These are phyloP conservation scores for Clarireedia paspali DNA, from an alignment of 2,329 filamentous ascomycete genomes.

Conservation along the genomic window DNA sequence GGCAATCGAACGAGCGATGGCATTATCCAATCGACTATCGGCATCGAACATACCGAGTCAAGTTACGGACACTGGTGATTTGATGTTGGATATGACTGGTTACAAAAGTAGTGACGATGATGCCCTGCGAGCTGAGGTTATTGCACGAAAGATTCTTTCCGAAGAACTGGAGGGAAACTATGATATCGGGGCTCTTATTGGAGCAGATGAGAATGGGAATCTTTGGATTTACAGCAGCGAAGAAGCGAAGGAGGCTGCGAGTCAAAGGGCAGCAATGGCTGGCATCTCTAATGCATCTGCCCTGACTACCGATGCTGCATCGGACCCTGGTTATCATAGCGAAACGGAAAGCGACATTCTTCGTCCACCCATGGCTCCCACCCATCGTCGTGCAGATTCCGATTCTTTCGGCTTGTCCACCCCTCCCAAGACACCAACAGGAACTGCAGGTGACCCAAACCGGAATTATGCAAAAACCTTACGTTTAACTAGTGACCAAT, in stretches of 20 bases:
- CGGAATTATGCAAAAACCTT: constrained; percentile 95
- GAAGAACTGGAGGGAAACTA: constrained; percentile 93
- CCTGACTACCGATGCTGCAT: constrained; percentile 57
- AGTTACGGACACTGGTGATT: constrained; percentile 85
- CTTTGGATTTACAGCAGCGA: constrained; percentile 99
- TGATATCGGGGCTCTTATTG: constrained; percentile 91
- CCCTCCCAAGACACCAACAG: constrained; percentile 62
- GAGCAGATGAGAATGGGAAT: constrained; percentile 90
- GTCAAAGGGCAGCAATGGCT: constrained; percentile 50
- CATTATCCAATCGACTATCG: constrained; percentile 79
- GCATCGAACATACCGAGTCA: constrained; percentile 87
- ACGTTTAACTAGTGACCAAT: constrained; percentile 87
- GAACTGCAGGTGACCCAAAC: constrained; percentile 58
- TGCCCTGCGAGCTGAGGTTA: constrained; percentile 81
- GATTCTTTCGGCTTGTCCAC: constrained; percentile 48
- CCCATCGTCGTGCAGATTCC: constrained; percentile 52
- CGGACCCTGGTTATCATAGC: constrained; percentile 92
- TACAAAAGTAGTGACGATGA: constrained; percentile 95
- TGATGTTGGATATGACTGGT: constrained; percentile 97
- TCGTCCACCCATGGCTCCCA: constrained; percentile 36
- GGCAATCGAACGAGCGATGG: constrained; percentile 74
- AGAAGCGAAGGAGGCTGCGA: constrained; percentile 85
- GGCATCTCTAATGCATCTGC: constrained; percentile 31
- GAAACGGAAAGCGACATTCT: constrained; percentile 62
- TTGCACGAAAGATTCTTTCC: constrained; percentile 84